A percentile compares a stretch with the other conserved stretches of the same genome.
Evolutionary conservation across 2,329 filamentous ascomycete genomes (phyloP).

Genomic region (Teratosphaeriaceae sp.): DNA sequence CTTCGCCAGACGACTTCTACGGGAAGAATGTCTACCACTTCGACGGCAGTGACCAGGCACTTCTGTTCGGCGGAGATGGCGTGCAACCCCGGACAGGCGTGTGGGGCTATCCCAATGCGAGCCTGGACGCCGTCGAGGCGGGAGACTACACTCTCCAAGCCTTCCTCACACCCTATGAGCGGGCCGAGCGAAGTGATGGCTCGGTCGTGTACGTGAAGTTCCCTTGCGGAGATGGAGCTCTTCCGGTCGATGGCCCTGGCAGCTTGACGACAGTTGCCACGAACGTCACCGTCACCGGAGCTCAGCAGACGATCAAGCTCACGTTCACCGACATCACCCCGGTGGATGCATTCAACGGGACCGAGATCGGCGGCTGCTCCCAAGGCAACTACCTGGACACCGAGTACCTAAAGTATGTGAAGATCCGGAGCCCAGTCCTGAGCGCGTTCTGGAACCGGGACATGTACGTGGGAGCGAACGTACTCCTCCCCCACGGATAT

Average conservation of each 20-base stretch:
- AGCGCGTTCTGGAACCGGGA: slow-evolving; percentile 28
- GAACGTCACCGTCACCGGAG: slow-evolving; percentile 24
- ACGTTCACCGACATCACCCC: slow-evolving; percentile 26
- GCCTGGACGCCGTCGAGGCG: slow-evolving; percentile 24
- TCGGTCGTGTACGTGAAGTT: slow-evolving; percentile 30
- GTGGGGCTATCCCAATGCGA: slow-evolving; percentile 30
- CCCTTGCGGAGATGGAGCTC: slow-evolving; percentile 32
- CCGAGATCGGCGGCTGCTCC: slow-evolving; percentile 32
- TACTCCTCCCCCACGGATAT: slow-evolving; percentile 31
- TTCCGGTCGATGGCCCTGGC: slow-evolving; percentile 26
- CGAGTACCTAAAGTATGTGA: slow-evolving; percentile 29
- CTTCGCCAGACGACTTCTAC: slow-evolving; percentile 31
- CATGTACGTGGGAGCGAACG: slow-evolving; percentile 30
- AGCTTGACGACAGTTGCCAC: slow-evolving; percentile 23
- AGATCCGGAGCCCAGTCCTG: slow-evolving; percentile 32
- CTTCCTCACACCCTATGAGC: slow-evolving; percentile 32
- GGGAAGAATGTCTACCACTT: slow-evolving; percentile 32
- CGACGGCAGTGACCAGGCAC: slow-evolving; percentile 14
- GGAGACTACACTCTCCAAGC: slow-evolving; percentile 31
- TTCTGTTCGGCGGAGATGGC: slow-evolving; percentile 26
- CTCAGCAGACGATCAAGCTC: slow-evolving; percentile 26
- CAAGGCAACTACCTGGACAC: slow-evolving; percentile 35
- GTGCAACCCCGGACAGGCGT: slow-evolving; percentile 22
- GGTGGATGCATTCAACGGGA: slow-evolving; percentile 22
- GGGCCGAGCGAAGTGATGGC: slow-evolving; percentile 30